phyloP scores from a whole-genome alignment of 495 filamentous ascomycete species.

The Aspergillus affinis region DNA sequence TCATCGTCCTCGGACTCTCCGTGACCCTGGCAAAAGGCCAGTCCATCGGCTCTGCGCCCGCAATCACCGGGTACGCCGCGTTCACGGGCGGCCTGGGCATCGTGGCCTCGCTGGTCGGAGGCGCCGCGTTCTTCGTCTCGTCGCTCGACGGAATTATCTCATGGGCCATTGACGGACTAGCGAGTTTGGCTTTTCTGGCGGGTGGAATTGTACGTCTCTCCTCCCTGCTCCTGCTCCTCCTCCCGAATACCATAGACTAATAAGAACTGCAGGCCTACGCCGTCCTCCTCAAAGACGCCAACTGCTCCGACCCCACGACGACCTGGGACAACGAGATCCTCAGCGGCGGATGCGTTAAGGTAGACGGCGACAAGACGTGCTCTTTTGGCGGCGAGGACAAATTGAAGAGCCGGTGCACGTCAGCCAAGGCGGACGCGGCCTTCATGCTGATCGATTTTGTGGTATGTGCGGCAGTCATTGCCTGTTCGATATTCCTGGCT shows the following conservation, averaged over 20 bases:
- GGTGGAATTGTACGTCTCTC: constrained; percentile 53
- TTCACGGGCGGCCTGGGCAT: constrained; percentile 52
- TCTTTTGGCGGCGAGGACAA: constrained; percentile 18
- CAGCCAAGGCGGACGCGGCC: constrained; percentile 26
- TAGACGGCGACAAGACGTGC: constrained; percentile 4
- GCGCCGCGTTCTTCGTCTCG: constrained; percentile 37
- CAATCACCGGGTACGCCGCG: constrained; percentile 40
- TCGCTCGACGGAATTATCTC: constrained; percentile 38
- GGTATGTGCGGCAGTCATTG: constrained; percentile 16
- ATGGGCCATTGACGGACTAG: constrained; percentile 43
- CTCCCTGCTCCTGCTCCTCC: not conserved
- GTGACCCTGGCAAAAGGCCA: constrained; percentile 46
- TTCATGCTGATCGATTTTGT: constrained; percentile 34
- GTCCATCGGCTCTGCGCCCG: constrained; percentile 31
- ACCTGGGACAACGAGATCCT: constrained; percentile 32
- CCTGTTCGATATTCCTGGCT: constrained; percentile 6
- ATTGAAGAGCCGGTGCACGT: constrained; percentile 26
- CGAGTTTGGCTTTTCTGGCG: constrained; percentile 45
- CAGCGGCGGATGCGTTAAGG: constrained; percentile 30
- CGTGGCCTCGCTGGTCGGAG: constrained; percentile 39
- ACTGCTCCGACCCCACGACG: constrained; percentile 26
- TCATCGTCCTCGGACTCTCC: constrained; percentile 49
- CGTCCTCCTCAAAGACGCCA: constrained; percentile 34
- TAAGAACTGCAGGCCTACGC: constrained; percentile 42
- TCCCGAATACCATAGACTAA: constrained; percentile 1